Evolutionary conservation across 2,329 filamentous ascomycete genomes (phyloP).

Genomic region (Nannizziopsis barbatae): DNA sequence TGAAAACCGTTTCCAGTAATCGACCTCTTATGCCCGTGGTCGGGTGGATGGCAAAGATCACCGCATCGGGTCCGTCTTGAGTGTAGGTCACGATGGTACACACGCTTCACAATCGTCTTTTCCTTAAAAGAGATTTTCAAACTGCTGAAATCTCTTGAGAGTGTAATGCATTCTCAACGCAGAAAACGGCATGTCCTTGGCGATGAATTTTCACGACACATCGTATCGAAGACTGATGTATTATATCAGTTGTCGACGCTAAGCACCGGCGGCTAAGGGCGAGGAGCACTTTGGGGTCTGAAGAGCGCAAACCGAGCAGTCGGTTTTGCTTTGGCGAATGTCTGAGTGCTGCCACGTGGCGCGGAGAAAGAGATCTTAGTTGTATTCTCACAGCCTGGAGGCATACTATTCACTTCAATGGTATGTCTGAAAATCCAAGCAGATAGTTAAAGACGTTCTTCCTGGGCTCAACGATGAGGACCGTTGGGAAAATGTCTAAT

Average conservation of each 20-base stretch:
- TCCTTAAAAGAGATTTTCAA: conserved; percentile 18
- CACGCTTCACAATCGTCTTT: conserved; percentile 33
- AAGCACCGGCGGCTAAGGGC: conserved; percentile 42
- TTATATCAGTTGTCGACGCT: conserved; percentile 27
- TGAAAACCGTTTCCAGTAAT: conserved; percentile 43
- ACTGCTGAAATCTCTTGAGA: conserved; percentile 25
- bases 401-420: conserved; percentile 18
- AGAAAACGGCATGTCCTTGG: conserved; percentile 37
- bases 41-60: conserved; percentile 38
- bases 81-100: conserved; percentile 37
- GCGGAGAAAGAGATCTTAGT: conserved; percentile 25
- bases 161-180: conserved; percentile 38
- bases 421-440: conserved; percentile 34
- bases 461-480: too few relatives aligned
- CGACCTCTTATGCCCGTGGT: conserved; percentile 42
- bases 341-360: conserved; percentile 21
- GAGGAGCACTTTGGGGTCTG: conserved; percentile 38
- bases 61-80: conserved; percentile 32
- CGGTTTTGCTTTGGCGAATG: conserved; percentile 2
- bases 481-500: too few relatives aligned
- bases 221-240: conserved; percentile 34
- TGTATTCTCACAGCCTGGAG: conserved; percentile 25
- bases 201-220: conserved; percentile 40
- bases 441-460: conserved; percentile 34
- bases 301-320: conserved; percentile 36